Conservation (phyloP, 2,329 filamentous ascomycete genomes). For the Tympanopsis confertula region DNA sequence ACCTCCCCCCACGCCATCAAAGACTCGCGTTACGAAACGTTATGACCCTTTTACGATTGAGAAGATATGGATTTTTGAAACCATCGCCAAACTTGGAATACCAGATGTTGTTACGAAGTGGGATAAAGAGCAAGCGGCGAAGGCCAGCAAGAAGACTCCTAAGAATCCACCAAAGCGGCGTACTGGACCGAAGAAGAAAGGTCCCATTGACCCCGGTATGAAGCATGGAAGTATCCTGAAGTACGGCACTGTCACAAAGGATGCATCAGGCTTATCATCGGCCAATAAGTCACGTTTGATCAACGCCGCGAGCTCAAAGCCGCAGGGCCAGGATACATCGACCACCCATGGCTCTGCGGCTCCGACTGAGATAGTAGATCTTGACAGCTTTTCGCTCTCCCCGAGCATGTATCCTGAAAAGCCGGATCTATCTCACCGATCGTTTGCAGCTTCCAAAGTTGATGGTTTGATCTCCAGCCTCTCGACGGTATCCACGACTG, state of each 20-base stretch:
- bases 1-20: conserved; percentile 6
- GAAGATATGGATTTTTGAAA: conserved; percentile 31
- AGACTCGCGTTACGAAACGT: conserved; percentile 16
- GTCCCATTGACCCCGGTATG: background rate
- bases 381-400: no score
- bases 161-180: background rate
- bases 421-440: no score
- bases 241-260: background rate
- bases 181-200: background rate
- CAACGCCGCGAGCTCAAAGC: no score
- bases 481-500: no score
- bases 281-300: no score
- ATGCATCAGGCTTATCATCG: no score
- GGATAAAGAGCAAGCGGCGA: conserved; percentile 17
- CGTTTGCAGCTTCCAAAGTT: no score
- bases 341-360: no score
- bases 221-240: background rate
- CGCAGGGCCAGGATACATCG: no score
- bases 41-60: conserved; percentile 31
- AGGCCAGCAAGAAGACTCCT: background rate
- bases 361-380: no score
- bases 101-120: conserved; percentile 32
- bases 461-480: no score
- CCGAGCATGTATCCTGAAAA: no score
- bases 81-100: conserved; percentile 29